Evolutionary conservation across 306 rosid species (phyloP), one percentile per base, ranked within the genome.

Genomic region (Hippophae tibetana): DNA sequence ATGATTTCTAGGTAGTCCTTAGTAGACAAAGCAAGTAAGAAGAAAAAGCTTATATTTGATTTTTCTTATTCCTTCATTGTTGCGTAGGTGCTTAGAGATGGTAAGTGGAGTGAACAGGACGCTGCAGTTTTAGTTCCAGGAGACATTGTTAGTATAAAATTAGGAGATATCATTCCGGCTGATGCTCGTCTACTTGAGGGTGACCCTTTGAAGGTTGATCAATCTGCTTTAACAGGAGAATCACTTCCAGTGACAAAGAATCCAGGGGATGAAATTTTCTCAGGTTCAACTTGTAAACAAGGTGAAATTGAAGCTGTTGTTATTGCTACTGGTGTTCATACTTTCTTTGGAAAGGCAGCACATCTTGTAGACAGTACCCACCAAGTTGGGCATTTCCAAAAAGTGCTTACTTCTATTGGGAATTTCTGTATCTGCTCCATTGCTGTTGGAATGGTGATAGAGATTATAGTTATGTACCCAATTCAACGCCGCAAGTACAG

Each of bases 181-280:
- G 99, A 93, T 82, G 99, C 97, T 25, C 99, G 99, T 75, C 97
- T 93, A 75, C 99, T 93, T 0, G 99, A 93, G 71, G 99, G 99
- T 47, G 99, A 93, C 72, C 84, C 99, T 43, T 78, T 93, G 56
- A 93, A 88, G 82, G 25, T 93, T 38, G 99, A 93, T 62, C 99
- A 93, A 63, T 93, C 99, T 43, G 99, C 99, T 8, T 82, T 93
- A 49, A 93, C 99, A 0, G 99, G 99, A 74, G 99, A 92, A 71
- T 92, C 99, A 18, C 99, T 92, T 65, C 99, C 99, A 0, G 99
- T 84, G 47, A 92, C 96, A n/a, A 92, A 69, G 70, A 57, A 42
- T 75, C 99, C 99, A 0, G 99, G 99, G 56, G 94, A 92, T 66
- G 99, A 92, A 78, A 78, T 92, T 61, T 92, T 85, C 90, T 92